phyloP scores from a whole-genome alignment of 768 basidiomycete genomes.

The Tubosaeta sp. region DNA sequence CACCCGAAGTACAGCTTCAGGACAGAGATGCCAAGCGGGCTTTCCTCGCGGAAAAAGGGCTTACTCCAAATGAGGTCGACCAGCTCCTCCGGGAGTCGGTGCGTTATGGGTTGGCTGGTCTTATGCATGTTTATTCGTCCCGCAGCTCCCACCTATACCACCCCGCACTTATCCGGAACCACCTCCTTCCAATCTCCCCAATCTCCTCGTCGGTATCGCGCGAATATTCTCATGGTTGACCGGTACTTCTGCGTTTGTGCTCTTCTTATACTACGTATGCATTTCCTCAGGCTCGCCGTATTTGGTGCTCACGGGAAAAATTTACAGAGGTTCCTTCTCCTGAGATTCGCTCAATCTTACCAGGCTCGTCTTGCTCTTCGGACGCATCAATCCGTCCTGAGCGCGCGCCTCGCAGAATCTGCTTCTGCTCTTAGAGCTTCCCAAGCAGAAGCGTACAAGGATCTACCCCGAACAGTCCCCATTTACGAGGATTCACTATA shows the following conservation, averaged over 20 bases:
- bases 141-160: slow-evolving; percentile 48
- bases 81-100: slow-evolving; percentile 55
- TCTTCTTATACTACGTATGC: slow-evolving; percentile 66
- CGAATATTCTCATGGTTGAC: slow-evolving; percentile 64
- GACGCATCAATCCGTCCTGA: slow-evolving; percentile 53
- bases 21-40: slow-evolving; percentile 51
- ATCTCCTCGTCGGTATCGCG: slow-evolving; percentile 55
- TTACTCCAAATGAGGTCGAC: slow-evolving; percentile 58
- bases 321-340: slow-evolving; percentile 63
- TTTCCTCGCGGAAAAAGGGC: slow-evolving; percentile 70
- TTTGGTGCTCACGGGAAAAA: slow-evolving; percentile 6
- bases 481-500: slow-evolving; percentile 47
- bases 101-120: slow-evolving; percentile 16
- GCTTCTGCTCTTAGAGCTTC: slow-evolving; percentile 50
- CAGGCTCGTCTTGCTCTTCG: slow-evolving; percentile 59
- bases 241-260: slow-evolving; percentile 54
- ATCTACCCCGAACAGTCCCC: slow-evolving; percentile 51
- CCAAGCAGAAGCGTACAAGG: slow-evolving; percentile 51
- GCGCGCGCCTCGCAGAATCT: slow-evolving; percentile 52
- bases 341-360: slow-evolving; percentile 54
- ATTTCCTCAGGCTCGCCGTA: neutral
- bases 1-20: slow-evolving; percentile 60
- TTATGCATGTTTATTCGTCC: slow-evolving; percentile 5
- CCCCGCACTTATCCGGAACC: slow-evolving; percentile 70
- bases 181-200: slow-evolving; percentile 65